Percentiles rank a stretch among this genome's conserved stretches.
phyloP scores from a whole-genome alignment of 805 yeast species.

The Ogataea trehalophila region DNA sequence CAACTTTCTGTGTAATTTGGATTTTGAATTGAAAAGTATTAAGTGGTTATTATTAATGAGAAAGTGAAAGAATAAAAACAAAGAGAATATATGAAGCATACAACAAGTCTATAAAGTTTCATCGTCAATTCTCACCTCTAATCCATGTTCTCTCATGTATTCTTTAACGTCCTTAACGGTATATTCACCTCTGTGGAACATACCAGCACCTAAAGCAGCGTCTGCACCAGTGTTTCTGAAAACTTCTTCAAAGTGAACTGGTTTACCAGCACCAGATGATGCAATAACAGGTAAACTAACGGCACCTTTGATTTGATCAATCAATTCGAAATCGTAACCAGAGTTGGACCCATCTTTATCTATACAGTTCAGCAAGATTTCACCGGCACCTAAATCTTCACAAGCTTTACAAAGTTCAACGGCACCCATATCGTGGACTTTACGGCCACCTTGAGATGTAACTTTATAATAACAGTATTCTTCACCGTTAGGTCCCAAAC shows the following conservation, averaged over 20 bases:
- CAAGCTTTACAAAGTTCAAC: slow-evolving; percentile 83
- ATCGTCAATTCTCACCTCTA: slow-evolving; percentile 69
- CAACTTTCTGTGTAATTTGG: neutral
- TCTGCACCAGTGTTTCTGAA: slow-evolving; percentile 78
- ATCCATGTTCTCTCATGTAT: slow-evolving; percentile 51
- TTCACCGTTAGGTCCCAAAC: slow-evolving; percentile 86
- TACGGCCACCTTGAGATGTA: slow-evolving; percentile 96
- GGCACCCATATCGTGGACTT: slow-evolving; percentile 82
- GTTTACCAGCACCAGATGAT: slow-evolving; percentile 95
- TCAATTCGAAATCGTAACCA: slow-evolving; percentile 86
- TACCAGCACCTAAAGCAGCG: slow-evolving; percentile 98
- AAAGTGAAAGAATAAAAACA: neutral
- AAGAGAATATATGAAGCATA: neutral
- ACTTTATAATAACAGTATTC: slow-evolving; percentile 90
- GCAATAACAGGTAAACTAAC: slow-evolving; percentile 93
- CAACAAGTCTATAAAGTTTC: slow-evolving; percentile 2
- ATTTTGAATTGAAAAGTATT: neutral
- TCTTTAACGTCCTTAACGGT: slow-evolving; percentile 80
- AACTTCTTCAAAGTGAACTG: slow-evolving; percentile 85
- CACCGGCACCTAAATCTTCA: slow-evolving; percentile 95
- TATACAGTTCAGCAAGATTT: slow-evolving; percentile 85
- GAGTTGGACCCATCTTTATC: slow-evolving; percentile 96
- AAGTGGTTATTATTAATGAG: neutral
- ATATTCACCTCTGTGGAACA: slow-evolving; percentile 95
- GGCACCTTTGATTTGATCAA: slow-evolving; percentile 68